These are phyloP conservation scores for Globisporangium middletonii DNA, from an alignment of 352 stramenopile species.

Conservation along the genomic window DNA sequence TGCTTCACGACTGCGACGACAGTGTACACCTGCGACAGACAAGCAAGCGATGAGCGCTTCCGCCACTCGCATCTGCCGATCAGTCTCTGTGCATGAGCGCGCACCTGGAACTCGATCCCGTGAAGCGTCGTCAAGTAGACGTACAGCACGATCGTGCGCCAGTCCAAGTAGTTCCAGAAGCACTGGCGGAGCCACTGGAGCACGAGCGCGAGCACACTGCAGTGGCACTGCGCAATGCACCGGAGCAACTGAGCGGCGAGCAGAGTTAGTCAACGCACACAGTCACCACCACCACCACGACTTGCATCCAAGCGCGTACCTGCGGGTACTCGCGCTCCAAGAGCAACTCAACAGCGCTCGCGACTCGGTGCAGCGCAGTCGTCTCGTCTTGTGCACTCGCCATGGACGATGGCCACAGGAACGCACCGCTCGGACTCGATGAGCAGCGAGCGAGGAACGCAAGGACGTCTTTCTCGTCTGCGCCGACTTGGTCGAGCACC, in stretches of 20 bases:
- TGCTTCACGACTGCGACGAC: constrained; percentile 44
- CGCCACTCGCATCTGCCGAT: background rate
- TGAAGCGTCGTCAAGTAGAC: constrained; percentile 51
- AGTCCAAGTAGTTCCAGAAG: constrained; percentile 73
- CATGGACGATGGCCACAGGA: constrained; percentile 29
- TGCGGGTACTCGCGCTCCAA: constrained; percentile 42
- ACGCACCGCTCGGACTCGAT: constrained; percentile 15
- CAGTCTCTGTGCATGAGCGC: background rate
- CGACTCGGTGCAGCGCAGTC: constrained; percentile 15
- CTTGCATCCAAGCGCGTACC: constrained; percentile 14
- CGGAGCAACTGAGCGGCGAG: constrained; percentile 26
- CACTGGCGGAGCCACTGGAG: constrained; percentile 46
- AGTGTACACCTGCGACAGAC: constrained; percentile 34
- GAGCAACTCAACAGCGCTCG: constrained; percentile 39
- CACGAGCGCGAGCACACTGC: constrained; percentile 38
- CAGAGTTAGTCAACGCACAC: background rate
- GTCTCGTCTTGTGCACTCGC: background rate
- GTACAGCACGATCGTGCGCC: constrained; percentile 48
- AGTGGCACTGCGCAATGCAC: constrained; percentile 34
- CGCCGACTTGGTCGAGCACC: constrained; percentile 30
- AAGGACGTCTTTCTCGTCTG: constrained; percentile 27
- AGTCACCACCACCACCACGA: background rate
- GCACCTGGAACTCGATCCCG: constrained; percentile 52
- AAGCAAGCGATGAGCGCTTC: background rate
- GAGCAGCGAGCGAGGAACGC: constrained; percentile 25